These are phyloP conservation scores for Herpetomonas tarakana DNA, from an alignment of 208 protist species.

Conservation along the genomic window DNA sequence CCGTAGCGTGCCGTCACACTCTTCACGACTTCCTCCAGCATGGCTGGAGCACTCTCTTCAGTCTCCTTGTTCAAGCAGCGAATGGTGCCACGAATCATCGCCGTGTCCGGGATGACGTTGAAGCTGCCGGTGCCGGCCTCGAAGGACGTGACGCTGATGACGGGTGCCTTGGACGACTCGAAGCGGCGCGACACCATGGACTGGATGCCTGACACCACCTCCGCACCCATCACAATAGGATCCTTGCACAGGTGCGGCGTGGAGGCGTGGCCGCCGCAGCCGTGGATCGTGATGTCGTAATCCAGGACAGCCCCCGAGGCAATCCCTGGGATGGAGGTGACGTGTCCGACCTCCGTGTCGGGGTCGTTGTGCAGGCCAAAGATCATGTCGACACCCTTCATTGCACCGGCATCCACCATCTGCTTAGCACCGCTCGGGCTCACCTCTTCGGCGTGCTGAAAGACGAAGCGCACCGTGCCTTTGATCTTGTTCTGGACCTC, in stretches of 20 bases:
- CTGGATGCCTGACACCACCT: constrained; percentile 50
- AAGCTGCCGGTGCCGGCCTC: constrained; percentile 49
- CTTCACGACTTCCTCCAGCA: constrained; percentile 38
- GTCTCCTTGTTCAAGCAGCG: constrained; percentile 39
- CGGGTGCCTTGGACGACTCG: constrained; percentile 30
- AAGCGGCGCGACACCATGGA: constrained; percentile 58
- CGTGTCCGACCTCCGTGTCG: constrained; percentile 24
- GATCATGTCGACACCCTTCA: constrained; percentile 56
- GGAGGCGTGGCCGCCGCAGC: constrained; percentile 53
- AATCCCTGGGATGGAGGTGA: constrained; percentile 24
- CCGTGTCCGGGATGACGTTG: constrained; percentile 62
- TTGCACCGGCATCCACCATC: constrained; percentile 38
- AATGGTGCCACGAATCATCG: constrained; percentile 50
- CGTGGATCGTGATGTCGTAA: constrained; percentile 52
- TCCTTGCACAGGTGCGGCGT: constrained; percentile 52
- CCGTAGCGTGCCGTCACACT: constrained; percentile 45
- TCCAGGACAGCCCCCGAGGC: constrained; percentile 31
- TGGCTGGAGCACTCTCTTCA: constrained; percentile 27
- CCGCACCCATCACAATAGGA: constrained; percentile 56
- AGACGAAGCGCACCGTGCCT: constrained; percentile 68
- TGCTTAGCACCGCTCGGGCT: constrained; percentile 54
- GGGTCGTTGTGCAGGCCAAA: constrained; percentile 44
- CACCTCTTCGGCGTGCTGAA: constrained; percentile 72
- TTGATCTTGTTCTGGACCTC: constrained; percentile 34
- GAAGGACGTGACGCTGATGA: constrained; percentile 53